phyloP scores from a whole-genome alignment of 1,284 basidiomycete species.

The Ceratobasidium theobromae region DNA sequence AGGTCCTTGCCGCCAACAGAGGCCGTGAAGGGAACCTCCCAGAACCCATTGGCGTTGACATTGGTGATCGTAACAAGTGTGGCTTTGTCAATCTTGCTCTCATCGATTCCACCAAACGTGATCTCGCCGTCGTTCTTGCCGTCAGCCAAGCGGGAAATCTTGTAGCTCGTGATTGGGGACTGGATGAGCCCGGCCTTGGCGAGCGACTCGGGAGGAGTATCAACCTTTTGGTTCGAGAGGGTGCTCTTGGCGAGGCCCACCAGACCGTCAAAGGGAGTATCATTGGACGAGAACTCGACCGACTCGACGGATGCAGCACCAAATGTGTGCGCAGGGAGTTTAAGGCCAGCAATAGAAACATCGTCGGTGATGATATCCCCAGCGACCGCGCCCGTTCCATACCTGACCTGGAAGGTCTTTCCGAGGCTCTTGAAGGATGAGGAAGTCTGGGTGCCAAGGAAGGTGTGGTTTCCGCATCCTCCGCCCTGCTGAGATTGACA shows the following conservation, averaged over 20 bases:
- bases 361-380: constrained; percentile 71
- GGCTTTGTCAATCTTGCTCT: constrained; percentile 59
- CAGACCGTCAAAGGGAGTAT: constrained; percentile 72
- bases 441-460: constrained; percentile 67
- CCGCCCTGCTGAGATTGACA: constrained; percentile 54
- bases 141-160: constrained; percentile 74
- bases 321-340: constrained; percentile 64
- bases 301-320: constrained; percentile 66
- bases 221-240: constrained; percentile 64
- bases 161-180: constrained; percentile 76
- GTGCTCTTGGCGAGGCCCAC: constrained; percentile 79
- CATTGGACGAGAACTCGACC: constrained; percentile 39
- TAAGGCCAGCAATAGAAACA: constrained; percentile 66
- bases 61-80: constrained; percentile 62
- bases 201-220: constrained; percentile 76
- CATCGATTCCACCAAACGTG: constrained; percentile 80
- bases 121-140: constrained; percentile 75
- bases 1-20: constrained; percentile 58
- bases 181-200: constrained; percentile 60
- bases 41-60: constrained; percentile 68
- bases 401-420: constrained; percentile 67
- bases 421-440: constrained; percentile 61
- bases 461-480: constrained; percentile 56
- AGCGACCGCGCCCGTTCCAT: constrained; percentile 63
- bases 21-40: constrained; percentile 67